These are phyloP conservation scores for Magnolia officinalis DNA, from an alignment of 164 flowering plant species.

Conservation along the genomic window DNA sequence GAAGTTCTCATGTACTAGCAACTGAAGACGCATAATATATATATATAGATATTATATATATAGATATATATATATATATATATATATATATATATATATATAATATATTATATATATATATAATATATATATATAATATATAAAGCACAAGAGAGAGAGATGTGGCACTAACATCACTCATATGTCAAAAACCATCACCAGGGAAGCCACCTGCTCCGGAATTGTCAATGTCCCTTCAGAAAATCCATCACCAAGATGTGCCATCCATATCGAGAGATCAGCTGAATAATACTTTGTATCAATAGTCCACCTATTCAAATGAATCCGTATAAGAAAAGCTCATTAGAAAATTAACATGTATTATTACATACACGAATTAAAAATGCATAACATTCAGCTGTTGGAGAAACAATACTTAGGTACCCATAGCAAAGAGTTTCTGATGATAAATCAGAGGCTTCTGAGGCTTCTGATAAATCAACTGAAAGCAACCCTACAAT, in stretches of 20 bases:
- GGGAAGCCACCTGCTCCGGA: conserved; percentile 46
- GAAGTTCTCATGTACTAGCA: neutral
- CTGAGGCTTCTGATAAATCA: conserved; percentile 59
- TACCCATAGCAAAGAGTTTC: conserved; percentile 31
- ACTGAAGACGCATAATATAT: neutral
- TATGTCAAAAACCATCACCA: conserved; percentile 88
- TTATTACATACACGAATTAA: neutral
- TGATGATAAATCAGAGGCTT: conserved; percentile 45
- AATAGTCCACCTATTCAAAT: conserved; percentile 66
- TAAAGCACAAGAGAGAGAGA: neutral
- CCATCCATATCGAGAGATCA: conserved; percentile 80
- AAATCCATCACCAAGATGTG: conserved; percentile 64
- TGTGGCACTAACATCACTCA: conserved; percentile 53
- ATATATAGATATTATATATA: too few relatives aligned
- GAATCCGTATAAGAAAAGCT: neutral
- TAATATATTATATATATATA: neutral
- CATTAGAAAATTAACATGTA: neutral
- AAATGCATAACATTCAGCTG: neutral
- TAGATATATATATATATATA: too few relatives aligned
- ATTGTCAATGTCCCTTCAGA: conserved; percentile 38
- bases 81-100: neutral
- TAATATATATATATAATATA: neutral
- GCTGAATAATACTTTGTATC: conserved; percentile 86
- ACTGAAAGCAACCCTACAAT: conserved; percentile 53
- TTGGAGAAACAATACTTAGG: neutral